Percentiles rank a stretch among this genome's conserved stretches.
phyloP scores from a whole-genome alignment of 257 asterid species.

The Nicotiana tomentosiformis region DNA sequence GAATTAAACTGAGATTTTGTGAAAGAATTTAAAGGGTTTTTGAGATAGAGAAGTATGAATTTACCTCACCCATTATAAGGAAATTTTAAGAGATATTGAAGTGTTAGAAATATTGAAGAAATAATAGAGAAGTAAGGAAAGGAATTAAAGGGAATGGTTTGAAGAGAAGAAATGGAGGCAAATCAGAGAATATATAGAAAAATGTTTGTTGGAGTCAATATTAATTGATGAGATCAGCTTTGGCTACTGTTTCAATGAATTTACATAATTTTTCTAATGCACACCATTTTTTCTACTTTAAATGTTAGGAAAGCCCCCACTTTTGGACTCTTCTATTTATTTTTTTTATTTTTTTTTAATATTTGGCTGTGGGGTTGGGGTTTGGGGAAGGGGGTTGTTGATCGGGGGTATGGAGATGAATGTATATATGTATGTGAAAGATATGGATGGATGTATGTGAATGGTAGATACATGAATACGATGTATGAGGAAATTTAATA shows the following conservation, averaged over 20 bases:
- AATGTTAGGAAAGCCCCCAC: neutral
- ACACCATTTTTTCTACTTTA: neutral
- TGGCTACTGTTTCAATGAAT: neutral
- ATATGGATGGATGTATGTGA: neutral
- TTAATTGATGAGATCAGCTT: neutral
- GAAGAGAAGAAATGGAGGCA: constrained; percentile 61
- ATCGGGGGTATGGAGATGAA: neutral
- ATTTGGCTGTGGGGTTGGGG: neutral
- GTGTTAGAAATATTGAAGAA: neutral
- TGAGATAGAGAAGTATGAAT: constrained; percentile 3
- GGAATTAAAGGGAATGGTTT: constrained; percentile 26
- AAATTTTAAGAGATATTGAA: neutral
- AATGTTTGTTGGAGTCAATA: neutral
- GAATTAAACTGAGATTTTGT: neutral
- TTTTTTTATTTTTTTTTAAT: neutral
- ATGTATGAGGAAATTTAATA: too few relatives aligned
- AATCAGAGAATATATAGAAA: constrained; percentile 41
- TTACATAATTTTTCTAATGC: neutral
- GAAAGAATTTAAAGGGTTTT: neutral
- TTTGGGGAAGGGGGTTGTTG: too few relatives aligned
- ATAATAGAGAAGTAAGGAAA: neutral
- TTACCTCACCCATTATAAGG: constrained; percentile 69
- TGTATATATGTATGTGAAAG: neutral
- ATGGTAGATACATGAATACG: neutral
- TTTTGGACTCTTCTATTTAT: neutral